Evolutionary conservation across 768 basidiomycete genomes (phyloP).

Genomic region (Gloeophyllum trabeum): DNA sequence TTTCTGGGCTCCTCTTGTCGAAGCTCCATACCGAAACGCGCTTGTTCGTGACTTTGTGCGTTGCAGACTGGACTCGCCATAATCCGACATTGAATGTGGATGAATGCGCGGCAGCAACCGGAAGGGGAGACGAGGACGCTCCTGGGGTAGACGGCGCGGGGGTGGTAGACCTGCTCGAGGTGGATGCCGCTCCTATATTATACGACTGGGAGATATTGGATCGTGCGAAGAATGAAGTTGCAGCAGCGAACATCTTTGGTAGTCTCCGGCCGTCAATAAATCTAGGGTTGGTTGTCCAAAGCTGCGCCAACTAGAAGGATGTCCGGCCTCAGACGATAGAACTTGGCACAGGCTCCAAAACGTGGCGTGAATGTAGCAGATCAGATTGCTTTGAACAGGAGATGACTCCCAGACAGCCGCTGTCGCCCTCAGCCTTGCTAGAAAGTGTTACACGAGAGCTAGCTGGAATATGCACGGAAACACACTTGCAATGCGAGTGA

Average conservation of each 20-base stretch:
- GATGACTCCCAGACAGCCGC: no score
- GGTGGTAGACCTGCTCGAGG: constrained; percentile 25
- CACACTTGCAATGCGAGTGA: no score
- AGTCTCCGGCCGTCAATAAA: no score
- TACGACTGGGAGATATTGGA: constrained; percentile 78
- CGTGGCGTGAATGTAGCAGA: no score
- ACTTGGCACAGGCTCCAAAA: no score
- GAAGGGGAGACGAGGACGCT: constrained; percentile 21
- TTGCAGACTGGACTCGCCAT: constrained; percentile 83
- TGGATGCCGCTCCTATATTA: constrained; percentile 33
- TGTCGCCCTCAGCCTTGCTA: no score
- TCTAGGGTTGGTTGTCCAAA: no score
- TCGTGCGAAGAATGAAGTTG: constrained; percentile 72
- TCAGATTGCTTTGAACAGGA: no score
- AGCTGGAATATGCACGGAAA: no score
- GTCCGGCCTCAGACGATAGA: no score
- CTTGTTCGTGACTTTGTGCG: constrained; percentile 84
- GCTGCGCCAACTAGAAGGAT: no score
- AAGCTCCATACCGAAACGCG: constrained; percentile 89
- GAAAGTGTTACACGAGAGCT: no score
- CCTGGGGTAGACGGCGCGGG: constrained; percentile 20
- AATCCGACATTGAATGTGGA: constrained; percentile 65
- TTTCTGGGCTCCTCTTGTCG: constrained; percentile 70
- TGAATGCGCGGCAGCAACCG: constrained; percentile 25
- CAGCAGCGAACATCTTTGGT: constrained; percentile 65